phyloP scores from a whole-genome alignment of 345 rosid genomes.

The Turritis glabra region DNA sequence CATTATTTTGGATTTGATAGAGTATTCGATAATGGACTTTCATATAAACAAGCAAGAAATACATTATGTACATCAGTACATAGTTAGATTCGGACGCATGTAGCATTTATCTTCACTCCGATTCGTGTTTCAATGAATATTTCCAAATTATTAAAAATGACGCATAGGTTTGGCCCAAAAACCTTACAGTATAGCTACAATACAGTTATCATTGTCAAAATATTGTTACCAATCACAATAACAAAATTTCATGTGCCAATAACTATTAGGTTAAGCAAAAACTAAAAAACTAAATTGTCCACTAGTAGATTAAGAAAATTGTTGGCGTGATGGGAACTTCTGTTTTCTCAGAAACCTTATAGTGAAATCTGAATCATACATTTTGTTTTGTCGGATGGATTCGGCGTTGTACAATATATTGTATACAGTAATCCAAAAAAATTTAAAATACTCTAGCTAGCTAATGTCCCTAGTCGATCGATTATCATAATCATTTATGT shows the following conservation, averaged over 20 bases:
- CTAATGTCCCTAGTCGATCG: no score
- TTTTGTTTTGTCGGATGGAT: constrained; percentile 11
- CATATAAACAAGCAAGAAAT: not conserved
- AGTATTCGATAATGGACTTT: constrained; percentile 33
- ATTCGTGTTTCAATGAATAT: constrained; percentile 6
- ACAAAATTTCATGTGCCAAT: not conserved
- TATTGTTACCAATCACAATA: not conserved
- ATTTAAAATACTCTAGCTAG: no score
- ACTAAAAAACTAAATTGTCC: not conserved
- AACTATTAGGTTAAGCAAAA: not conserved
- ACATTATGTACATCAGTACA: constrained; percentile 4
- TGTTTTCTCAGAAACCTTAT: not conserved
- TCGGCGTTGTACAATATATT: not conserved
- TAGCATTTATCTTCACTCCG: constrained; percentile 24
- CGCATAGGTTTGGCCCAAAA: not conserved
- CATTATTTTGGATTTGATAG: constrained; percentile 34
- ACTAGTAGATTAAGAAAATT: not conserved
- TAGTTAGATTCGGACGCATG: constrained; percentile 39
- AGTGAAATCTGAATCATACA: constrained; percentile 6
- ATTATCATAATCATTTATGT: no score
- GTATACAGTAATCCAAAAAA: not conserved
- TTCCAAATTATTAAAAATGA: not conserved
- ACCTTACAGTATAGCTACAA: not conserved
- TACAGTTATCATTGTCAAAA: not conserved
- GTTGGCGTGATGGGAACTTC: not conserved